Conservation (phyloP, 371 early-diverging fungal genomes). For the Amoeboaphelidium protococcarum region DNA sequence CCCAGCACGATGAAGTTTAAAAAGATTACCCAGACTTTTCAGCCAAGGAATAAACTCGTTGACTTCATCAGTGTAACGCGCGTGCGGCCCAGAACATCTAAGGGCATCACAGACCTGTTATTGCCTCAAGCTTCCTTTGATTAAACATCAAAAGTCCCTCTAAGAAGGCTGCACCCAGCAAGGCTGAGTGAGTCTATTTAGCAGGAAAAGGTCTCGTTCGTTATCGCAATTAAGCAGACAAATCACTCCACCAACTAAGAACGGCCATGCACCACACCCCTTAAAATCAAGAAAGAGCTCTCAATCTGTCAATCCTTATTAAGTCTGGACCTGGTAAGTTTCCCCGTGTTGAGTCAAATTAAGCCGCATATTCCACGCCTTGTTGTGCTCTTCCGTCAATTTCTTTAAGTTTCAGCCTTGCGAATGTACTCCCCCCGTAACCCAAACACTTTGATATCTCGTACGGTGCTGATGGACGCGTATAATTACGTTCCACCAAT, state of each 20-base stretch:
- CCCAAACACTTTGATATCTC: no score
- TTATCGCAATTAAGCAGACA: conserved; percentile 40
- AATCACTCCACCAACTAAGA: conserved; percentile 26
- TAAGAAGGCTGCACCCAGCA: conserved; percentile 16
- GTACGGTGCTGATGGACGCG: no score
- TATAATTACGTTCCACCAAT: no score
- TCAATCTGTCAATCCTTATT: conserved; percentile 16
- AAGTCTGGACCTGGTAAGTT: conserved; percentile 25
- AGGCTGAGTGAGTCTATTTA: conserved; percentile 13
- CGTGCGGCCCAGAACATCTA: conserved; percentile 46
- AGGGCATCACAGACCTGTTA: conserved; percentile 47
- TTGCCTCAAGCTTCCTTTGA: conserved; percentile 30
- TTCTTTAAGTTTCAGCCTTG: no score
- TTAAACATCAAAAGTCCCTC: conserved; percentile 25
- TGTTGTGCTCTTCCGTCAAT: no score
- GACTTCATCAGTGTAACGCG: conserved; percentile 39
- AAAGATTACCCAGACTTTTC: conserved; percentile 30
- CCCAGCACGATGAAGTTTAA: conserved; percentile 31
- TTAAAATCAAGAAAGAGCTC: conserved; percentile 15
- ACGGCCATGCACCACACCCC: conserved; percentile 22
- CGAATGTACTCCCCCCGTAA: no score
- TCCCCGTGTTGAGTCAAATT: no score
- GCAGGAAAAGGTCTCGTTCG: conserved; percentile 29
- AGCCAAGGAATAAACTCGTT: conserved; percentile 24
- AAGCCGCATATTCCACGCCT: no score